Evolutionary conservation across 169 alveolate species (phyloP).

Genomic region (Plasmodium billcollinsi): DNA sequence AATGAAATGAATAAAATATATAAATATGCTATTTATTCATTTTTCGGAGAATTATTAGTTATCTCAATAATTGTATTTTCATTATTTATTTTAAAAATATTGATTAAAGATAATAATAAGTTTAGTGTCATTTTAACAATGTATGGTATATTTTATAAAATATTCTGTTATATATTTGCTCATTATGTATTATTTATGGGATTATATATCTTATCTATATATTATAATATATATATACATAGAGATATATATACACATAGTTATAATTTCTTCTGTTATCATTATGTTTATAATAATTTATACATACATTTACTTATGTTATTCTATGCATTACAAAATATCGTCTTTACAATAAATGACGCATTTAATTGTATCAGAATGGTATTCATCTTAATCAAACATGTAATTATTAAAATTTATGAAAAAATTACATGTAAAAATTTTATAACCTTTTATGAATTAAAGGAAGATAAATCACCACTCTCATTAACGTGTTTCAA

Average conservation of each 20-base stretch:
- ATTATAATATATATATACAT: slow-evolving; percentile 45
- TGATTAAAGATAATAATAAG: slow-evolving; percentile 57
- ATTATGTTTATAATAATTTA: slow-evolving; percentile 56
- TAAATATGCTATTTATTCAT: slow-evolving; percentile 55
- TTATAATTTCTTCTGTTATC: slow-evolving; percentile 67
- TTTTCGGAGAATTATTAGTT: slow-evolving; percentile 62
- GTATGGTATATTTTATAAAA: slow-evolving; percentile 64
- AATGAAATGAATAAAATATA: slow-evolving; percentile 63
- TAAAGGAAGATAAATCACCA: slow-evolving; percentile 60
- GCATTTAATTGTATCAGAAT: slow-evolving; percentile 59
- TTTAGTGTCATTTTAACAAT: slow-evolving; percentile 68
- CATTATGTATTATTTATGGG: slow-evolving; percentile 74
- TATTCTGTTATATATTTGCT: slow-evolving; percentile 69
- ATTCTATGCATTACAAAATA: slow-evolving; percentile 65
- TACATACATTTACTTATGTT: slow-evolving; percentile 67
- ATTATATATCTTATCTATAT: slow-evolving; percentile 44
- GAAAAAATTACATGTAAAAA: slow-evolving; percentile 72
- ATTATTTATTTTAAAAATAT: slow-evolving; percentile 43
- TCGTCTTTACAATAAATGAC: slow-evolving; percentile 59
- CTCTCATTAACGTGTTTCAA: slow-evolving; percentile 49
- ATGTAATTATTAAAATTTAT: slow-evolving; percentile 46
- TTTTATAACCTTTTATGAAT: slow-evolving; percentile 70
- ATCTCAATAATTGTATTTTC: slow-evolving; percentile 63
- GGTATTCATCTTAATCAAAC: slow-evolving; percentile 39
- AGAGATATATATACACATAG: slow-evolving; percentile 49